phyloP scores from a whole-genome alignment of 2,329 filamentous ascomycete genomes.

The Claviceps purpurea region DNA sequence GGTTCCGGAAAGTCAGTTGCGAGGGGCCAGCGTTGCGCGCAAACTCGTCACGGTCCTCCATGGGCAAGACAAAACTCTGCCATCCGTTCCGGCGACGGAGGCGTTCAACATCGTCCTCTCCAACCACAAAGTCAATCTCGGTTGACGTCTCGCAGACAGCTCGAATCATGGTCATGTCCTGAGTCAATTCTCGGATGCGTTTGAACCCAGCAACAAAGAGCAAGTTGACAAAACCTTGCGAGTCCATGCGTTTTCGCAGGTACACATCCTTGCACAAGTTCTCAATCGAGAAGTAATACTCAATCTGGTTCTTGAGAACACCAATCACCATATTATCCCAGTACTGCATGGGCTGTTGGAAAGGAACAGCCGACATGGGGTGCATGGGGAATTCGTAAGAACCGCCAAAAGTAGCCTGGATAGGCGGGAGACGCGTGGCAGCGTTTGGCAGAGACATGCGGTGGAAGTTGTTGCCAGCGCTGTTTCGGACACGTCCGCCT shows the following conservation, averaged over 20 bases:
- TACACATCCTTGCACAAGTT: constrained; percentile 91
- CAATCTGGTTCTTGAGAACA: constrained; percentile 42
- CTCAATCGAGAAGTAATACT: constrained; percentile 95
- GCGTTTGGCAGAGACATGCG: constrained; percentile 27
- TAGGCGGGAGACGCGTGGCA: constrained; percentile 20
- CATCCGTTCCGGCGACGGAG: constrained; percentile 64
- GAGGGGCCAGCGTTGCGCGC: constrained; percentile 60
- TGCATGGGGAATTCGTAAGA: constrained; percentile 27
- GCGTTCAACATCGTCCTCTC: constrained; percentile 66
- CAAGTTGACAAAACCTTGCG: constrained; percentile 79
- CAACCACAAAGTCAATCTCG: constrained; percentile 59
- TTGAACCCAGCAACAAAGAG: constrained; percentile 75
- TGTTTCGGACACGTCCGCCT: constrained; percentile 22
- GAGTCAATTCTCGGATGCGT: constrained; percentile 37
- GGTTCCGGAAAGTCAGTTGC: constrained; percentile 24
- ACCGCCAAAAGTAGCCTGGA: constrained; percentile 21
- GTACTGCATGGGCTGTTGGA: constrained; percentile 30
- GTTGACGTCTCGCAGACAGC: constrained; percentile 60
- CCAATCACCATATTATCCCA: constrained; percentile 34
- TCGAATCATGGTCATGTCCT: constrained; percentile 60
- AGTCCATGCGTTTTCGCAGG: constrained; percentile 84
- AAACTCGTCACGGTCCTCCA: constrained; percentile 56
- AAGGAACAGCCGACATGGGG: constrained; percentile 24
- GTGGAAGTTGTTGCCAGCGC: constrained; percentile 20
- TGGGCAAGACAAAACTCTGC: constrained; percentile 64